Conservation (phyloP, 2,329 filamentous ascomycete species). For the Colletotrichum neosansevieriae region DNA sequence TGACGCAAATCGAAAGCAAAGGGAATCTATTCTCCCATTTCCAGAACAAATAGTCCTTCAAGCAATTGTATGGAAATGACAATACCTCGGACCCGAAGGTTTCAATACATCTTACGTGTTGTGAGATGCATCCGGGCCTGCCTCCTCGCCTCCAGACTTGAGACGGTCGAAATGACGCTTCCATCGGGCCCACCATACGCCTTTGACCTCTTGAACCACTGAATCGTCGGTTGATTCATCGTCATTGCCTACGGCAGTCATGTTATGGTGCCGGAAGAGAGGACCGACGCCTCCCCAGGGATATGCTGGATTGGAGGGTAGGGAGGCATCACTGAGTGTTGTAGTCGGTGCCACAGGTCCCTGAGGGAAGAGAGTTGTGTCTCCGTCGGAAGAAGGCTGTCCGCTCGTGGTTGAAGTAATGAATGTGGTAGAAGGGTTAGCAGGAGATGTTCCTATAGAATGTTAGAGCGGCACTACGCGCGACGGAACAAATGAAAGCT, state of each 20-base stretch:
- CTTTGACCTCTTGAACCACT: background rate
- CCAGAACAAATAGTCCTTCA: background rate
- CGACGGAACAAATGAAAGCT: background rate
- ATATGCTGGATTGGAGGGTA: conserved; percentile 49
- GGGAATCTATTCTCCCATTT: background rate
- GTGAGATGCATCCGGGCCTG: background rate
- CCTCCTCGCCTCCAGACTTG: background rate
- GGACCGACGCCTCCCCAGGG: conserved; percentile 54
- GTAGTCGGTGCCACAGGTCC: conserved; percentile 20
- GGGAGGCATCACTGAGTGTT: conserved; percentile 30
- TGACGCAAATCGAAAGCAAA: background rate
- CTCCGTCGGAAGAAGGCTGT: background rate
- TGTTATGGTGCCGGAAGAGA: conserved; percentile 50
- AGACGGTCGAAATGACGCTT: conserved; percentile 13
- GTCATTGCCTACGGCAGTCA: conserved; percentile 41
- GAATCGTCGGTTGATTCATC: background rate
- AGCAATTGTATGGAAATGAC: background rate
- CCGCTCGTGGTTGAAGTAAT: conserved; percentile 33
- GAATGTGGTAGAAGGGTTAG: conserved; percentile 19
- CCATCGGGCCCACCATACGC: conserved; percentile 28
- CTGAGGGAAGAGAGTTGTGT: background rate
- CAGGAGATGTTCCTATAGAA: conserved; percentile 2
- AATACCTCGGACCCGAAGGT: background rate
- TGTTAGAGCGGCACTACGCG: background rate
- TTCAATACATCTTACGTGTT: background rate